Conservation (phyloP, 805 yeast species). For the Peterozyma toletana region DNA sequence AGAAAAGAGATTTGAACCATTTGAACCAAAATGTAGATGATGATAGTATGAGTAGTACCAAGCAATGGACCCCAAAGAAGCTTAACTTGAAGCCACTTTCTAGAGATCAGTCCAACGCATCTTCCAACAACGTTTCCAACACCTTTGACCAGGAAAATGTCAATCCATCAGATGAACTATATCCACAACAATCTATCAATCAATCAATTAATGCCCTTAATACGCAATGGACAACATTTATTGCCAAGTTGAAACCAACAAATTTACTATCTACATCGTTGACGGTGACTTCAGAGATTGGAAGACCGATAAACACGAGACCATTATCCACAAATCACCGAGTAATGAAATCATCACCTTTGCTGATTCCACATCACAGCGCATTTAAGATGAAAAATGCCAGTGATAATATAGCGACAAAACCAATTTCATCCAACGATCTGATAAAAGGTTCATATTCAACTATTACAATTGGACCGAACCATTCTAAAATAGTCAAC, state of each 20-base stretch:
- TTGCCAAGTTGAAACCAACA: conserved; percentile 7
- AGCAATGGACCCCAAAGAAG: not conserved
- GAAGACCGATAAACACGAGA: conserved; percentile 19
- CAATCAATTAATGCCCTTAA: not conserved
- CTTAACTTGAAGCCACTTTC: not conserved
- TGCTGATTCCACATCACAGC: not conserved
- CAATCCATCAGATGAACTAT: not conserved
- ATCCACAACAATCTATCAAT: not conserved
- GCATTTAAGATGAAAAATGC: not conserved
- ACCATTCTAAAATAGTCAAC: conserved; percentile 29
- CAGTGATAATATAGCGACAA: conserved; percentile 8
- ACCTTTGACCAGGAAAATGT: not conserved
- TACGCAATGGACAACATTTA: conserved; percentile 3
- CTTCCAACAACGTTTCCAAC: not conserved
- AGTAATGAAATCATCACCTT: no score
- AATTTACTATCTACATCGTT: conserved; percentile 22
- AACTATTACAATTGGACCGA: conserved; percentile 31
- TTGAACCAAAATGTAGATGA: no score
- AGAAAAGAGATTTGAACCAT: not conserved
- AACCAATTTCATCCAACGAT: not conserved
- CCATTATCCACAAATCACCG: not conserved
- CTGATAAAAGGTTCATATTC: conserved; percentile 31
- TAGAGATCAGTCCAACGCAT: not conserved
- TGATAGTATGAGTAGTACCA: not conserved
- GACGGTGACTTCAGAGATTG: conserved; percentile 22